Conservation (phyloP, 2,329 filamentous ascomycete genomes). For the Albifimbria verrucaria region DNA sequence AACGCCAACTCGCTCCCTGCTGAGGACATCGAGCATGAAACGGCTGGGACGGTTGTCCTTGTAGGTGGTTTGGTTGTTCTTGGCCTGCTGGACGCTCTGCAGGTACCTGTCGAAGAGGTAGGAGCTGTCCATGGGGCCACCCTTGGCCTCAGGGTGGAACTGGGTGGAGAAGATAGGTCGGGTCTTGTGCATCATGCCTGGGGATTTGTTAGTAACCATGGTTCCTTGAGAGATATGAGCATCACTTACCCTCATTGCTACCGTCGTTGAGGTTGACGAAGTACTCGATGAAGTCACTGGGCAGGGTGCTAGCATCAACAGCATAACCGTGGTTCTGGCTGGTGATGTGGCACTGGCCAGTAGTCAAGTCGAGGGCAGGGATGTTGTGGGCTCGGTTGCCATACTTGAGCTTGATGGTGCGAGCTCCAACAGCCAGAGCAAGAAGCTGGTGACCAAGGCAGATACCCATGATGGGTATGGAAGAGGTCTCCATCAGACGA, state of each 20-base stretch:
- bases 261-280: conserved; percentile 98
- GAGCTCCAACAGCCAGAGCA: conserved; percentile 81
- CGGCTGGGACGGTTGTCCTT: conserved; percentile 86
- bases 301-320: conserved; percentile 79
- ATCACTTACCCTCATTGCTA: conserved; percentile 74
- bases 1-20: conserved; percentile 93
- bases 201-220: conserved; percentile 5
- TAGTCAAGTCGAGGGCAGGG: conserved; percentile 88
- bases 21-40: conserved; percentile 83
- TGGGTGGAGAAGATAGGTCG: conserved; percentile 97
- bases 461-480: conserved; percentile 94
- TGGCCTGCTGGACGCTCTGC: conserved; percentile 84
- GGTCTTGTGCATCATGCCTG: conserved; percentile 86
- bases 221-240: not conserved
- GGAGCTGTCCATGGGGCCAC: conserved; percentile 89
- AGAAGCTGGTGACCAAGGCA: conserved; percentile 96
- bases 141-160: conserved; percentile 98
- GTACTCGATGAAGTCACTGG: conserved; percentile 91
- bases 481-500: conserved; percentile 86
- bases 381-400: conserved; percentile 99
- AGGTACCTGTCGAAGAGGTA: conserved; percentile 98
- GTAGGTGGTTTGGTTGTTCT: conserved; percentile 73
- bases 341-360: conserved; percentile 96
- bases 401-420: conserved; percentile 97
- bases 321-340: conserved; percentile 98